Evolutionary conservation across 768 basidiomycete genomes (phyloP), one percentile per base, ranked within the genome.

Genomic region (Collybiopsis confluens): DNA sequence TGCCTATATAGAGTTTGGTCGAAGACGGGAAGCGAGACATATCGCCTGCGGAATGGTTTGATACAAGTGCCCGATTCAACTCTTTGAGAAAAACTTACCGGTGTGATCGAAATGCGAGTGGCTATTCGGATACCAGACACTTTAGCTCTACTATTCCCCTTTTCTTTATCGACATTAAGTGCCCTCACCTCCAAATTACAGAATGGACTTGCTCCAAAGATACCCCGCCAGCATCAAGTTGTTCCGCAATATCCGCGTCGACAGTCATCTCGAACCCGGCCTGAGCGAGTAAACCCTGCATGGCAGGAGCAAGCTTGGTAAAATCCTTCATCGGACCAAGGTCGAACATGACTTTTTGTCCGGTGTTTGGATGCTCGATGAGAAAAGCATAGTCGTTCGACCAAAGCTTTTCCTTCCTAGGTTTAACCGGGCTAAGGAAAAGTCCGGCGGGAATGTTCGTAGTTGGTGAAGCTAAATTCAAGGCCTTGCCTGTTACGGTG

Each of bases 41-140:
- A 27, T 64, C 62, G 23, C 62, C 62, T 60, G 5, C 5, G 30
- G 5, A 5, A 33, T 6, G 30, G 13, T 45, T 20, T 33, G 30
- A 33, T 13, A 33, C 24, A 33, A 5, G 30, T 33, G 13, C 30
- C 13, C 30, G 13, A 33, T n/a, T 38, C 3, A 7, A 8, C 6
- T 3, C 35, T 9, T 44, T 7, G 36, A 13, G 20, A 16, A 1
- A 55, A 55, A 10, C 56, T 56, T 35, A 56, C 57, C 61, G 16
- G 40, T 57, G 37, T 62, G 63, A 47, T 62, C 61, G 23, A 60
- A 53, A 49, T 64, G 58, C 1, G 51, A 23, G 37, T 64, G 62
- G 27, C 62, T 60, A 27, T 2, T 16, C 1, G 11, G 21, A 20
- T 24, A 40, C 7, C 21, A 42, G 41, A 23, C 28, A 41, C 4